Evolutionary conservation across 352 stramenopile genomes (phyloP), one percentile per base, ranked within the genome.

Genomic region (Pseudoperonospora humuli): DNA sequence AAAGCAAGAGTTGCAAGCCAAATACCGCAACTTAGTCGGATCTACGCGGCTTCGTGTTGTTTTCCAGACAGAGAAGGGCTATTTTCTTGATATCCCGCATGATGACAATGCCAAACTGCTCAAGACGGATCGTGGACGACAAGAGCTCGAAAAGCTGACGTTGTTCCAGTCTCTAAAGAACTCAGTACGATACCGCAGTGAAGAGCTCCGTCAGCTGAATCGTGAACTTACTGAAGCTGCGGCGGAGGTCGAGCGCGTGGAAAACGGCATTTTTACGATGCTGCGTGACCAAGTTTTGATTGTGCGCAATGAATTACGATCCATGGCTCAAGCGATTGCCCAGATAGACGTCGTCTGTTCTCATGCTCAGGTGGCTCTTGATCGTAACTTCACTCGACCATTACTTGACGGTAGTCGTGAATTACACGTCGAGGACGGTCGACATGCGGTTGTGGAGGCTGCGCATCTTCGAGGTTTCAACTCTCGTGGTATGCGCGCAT

Each of bases 131-230:
- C 33, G 42, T 25, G 35, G 45, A 17, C 39, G 50, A 25, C 41
- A n/a, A 17, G 50, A 51, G 37, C 24, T 71, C 1, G 61, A 79
- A 1, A 61, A 68, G 7, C 40, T 82, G 10, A 64, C 46, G 25
- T 42, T 86, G 29, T 67, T 86, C 7, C 74, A 85, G 46, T 85
- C 77, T 5, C 41, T 81, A 11, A 89, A 86, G 26, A 84, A 84
- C 33, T 68, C 62, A 11, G 65, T 78, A 7, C 64, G 77, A 0
- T 89, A 84, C 55, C 72, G 74, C 14, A 82, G 72, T 4, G 61
- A 82, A 0, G 77, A 84, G 37, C 50, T 89, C 17, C 66, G 67
- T 2, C 49, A 75, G 18, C 54, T 86, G 5, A 85, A 89, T 43
- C 67, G 60, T 2, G 68, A 82, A 19, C 34, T 85, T 1, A 50